Conservation (phyloP, 345 rosid genomes). For the Raphanus raphanistrum region DNA sequence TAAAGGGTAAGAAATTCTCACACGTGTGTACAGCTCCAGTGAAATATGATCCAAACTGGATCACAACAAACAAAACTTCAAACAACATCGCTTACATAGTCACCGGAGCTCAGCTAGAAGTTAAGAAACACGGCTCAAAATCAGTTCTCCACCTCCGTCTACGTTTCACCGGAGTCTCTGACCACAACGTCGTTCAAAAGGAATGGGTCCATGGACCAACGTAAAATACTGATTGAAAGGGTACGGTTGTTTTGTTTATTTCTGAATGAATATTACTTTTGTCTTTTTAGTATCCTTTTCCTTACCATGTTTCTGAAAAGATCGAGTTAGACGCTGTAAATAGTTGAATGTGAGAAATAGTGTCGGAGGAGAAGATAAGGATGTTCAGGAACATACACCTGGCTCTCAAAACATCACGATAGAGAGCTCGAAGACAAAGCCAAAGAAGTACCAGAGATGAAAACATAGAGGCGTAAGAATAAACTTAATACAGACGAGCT, state of each 20-base stretch:
- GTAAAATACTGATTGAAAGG: background rate
- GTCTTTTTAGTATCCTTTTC: background rate
- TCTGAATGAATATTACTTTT: background rate
- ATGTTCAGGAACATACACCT: no score
- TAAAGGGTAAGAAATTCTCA: conserved; percentile 61
- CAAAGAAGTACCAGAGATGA: no score
- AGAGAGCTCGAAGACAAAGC: no score
- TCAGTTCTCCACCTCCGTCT: conserved; percentile 76
- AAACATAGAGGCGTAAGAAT: no score
- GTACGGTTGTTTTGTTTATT: no score
- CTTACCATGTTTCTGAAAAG: background rate
- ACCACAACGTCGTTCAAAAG: conserved; percentile 44
- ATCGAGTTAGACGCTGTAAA: background rate
- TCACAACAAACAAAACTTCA: background rate
- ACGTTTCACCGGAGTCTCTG: conserved; percentile 57
- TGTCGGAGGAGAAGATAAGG: no score
- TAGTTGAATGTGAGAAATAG: background rate
- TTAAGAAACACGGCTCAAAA: conserved; percentile 64
- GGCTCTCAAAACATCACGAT: no score
- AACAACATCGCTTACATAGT: conserved; percentile 63
- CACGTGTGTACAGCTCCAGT: conserved; percentile 78
- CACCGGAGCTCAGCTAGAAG: conserved; percentile 85
- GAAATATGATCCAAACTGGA: conserved; percentile 60
- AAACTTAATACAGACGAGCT: no score
- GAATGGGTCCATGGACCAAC: conserved; percentile 59